Evolutionary conservation across 1,284 basidiomycete species (phyloP).

Genomic region (Irpex lacteus): DNA sequence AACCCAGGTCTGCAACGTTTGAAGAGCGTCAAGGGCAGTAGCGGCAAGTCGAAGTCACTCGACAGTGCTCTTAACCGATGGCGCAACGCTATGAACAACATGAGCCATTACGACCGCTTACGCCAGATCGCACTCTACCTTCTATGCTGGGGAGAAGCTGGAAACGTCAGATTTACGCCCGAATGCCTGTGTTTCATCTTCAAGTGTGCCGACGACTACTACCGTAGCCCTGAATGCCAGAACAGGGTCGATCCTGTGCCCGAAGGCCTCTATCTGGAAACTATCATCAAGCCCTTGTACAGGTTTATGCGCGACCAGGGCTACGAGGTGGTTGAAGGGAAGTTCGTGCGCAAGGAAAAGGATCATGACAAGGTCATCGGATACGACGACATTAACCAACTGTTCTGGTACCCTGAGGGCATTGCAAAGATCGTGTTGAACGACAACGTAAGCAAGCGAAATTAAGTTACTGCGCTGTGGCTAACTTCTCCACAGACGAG

Average conservation of each 20-base stretch:
- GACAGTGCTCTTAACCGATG: conserved; percentile 92
- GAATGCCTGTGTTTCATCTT: conserved; percentile 99
- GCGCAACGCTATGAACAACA: conserved; percentile 98
- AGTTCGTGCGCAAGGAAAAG: conserved; percentile 91
- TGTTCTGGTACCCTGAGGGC: conserved; percentile 99
- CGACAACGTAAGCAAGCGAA: conserved; percentile 66
- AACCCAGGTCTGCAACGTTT: conserved; percentile 91
- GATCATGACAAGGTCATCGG: conserved; percentile 97
- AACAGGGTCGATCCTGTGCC: conserved; percentile 92
- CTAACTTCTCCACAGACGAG: conserved; percentile 55
- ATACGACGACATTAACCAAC: conserved; percentile 98
- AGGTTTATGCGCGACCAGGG: conserved; percentile 97
- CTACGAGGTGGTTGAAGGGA: conserved; percentile 94
- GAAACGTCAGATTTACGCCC: conserved; percentile 95
- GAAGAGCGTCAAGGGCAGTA: conserved; percentile 75
- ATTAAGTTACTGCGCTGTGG: conserved; percentile 5
- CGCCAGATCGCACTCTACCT: conserved; percentile 95
- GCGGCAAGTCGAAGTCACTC: conserved; percentile 77
- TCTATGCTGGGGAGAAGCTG: conserved; percentile 98
- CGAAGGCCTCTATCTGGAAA: conserved; percentile 91
- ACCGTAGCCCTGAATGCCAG: conserved; percentile 97
- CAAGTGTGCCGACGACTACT: conserved; percentile 99
- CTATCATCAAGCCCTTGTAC: conserved; percentile 94
- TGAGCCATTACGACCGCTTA: conserved; percentile 97
- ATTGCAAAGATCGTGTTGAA: conserved; percentile 87